phyloP scores from a whole-genome alignment of 2,329 filamentous ascomycete genomes.

The Sporothrix variecibatus region DNA sequence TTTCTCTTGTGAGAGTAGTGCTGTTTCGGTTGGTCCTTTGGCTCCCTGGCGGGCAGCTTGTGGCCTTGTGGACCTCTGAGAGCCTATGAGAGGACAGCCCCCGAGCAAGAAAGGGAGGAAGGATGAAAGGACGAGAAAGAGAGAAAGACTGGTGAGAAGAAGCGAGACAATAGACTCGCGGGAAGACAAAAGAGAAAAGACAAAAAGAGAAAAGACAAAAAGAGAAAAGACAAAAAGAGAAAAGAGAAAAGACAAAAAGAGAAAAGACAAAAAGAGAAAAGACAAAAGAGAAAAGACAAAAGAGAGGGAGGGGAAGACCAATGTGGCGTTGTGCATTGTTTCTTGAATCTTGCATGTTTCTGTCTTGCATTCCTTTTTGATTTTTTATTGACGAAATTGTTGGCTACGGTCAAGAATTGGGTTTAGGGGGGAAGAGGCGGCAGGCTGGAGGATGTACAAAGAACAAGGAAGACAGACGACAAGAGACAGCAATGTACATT shows the following conservation, averaged over 20 bases:
- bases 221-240: too few relatives aligned
- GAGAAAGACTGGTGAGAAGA: background rate
- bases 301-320: too few relatives aligned
- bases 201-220: background rate
- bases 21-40: background rate
- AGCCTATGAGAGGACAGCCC: background rate
- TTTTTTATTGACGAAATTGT: background rate
- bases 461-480: background rate
- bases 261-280: too few relatives aligned
- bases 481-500: background rate
- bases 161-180: background rate
- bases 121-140: background rate
- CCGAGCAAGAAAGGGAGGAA: background rate
- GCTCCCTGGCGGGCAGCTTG: background rate
- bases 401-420: background rate
- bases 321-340: background rate
- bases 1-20: background rate
- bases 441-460: background rate
- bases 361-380: background rate
- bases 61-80: background rate
- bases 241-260: too few relatives aligned
- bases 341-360: background rate
- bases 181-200: background rate
- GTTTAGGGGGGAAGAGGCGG: background rate
- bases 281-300: too few relatives aligned